Evolutionary conservation across 805 yeast genomes (phyloP), one percentile per base, ranked within the genome.

Genomic region (Kodamaea nitidulidarum): DNA sequence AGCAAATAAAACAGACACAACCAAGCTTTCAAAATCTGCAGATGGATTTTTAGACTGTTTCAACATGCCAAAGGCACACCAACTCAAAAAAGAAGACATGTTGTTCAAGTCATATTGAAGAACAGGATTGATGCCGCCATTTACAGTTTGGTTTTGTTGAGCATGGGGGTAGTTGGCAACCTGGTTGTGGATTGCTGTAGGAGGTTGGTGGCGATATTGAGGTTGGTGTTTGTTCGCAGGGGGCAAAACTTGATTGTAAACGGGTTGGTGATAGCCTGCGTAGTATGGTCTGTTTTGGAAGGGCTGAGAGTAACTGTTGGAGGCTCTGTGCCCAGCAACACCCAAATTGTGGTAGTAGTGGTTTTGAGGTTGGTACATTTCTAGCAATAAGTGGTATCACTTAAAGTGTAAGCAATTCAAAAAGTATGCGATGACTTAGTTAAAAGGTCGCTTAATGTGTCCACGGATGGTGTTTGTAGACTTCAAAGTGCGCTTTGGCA

Each of bases 31-130:
- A 59, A 85, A 82, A 30, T 74, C 69, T 31, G 58, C 58, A 15
- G 74, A 47, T n/a, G 81, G 68, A 36, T 47, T 58, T 24, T 61
- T 47, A 30, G 51, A 59, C 52, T 79, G 79, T 48, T 76, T 78
- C 54, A 83, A 71, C 55, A 84, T 70, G 21, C 87, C 82, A 49
- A 73, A 81, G 10, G 85, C 71, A 59, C 87, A 76, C 71, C 88
- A 78, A 36, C 88, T 72, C 35, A 88, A 68, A 52, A 87, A 93
- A 42, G 81, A 80, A 7, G 95, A 73, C 95, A 90, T 90, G 42
- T 72, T 65, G 29, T 73, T 73, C 39, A 88, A 62, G 48, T 87
- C 88, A 60, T 91, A 90, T 57, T 88, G 96, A 54, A 86, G 70
- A 24, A 78, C 81, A 11, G 81, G 72, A 27, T 81, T 71, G 34